These are phyloP conservation scores for Periconia sp. DNA, from an alignment of 2,329 filamentous ascomycete species.

Conservation along the genomic window DNA sequence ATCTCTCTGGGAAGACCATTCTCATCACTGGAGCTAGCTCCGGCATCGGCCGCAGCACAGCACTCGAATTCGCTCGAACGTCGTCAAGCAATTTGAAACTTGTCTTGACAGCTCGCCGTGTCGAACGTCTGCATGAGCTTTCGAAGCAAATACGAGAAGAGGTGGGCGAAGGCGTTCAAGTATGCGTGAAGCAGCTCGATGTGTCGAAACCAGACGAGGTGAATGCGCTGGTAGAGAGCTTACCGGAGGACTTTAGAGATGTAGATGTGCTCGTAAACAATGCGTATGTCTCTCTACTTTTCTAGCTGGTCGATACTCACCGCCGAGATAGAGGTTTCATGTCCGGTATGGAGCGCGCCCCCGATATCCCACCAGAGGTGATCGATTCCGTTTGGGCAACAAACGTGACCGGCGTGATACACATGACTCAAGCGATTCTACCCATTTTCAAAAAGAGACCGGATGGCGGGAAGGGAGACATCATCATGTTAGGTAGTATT, in stretches of 20 bases:
- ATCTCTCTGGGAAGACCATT: constrained; percentile 88
- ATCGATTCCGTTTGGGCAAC: constrained; percentile 84
- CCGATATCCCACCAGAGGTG: constrained; percentile 79
- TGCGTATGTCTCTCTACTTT: constrained; percentile 66
- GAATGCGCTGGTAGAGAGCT: constrained; percentile 68
- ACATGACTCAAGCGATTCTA: constrained; percentile 90
- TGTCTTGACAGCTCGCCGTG: constrained; percentile 80
- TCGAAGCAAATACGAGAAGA: constrained; percentile 76
- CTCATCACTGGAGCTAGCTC: constrained; percentile 90
- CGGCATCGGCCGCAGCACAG: constrained; percentile 81
- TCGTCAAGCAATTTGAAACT: constrained; percentile 77
- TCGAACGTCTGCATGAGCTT: constrained; percentile 76
- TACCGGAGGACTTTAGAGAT: constrained; percentile 80
- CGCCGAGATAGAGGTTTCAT: constrained; percentile 71
- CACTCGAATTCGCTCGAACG: constrained; percentile 88
- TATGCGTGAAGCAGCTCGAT: constrained; percentile 82
- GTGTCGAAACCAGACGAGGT: constrained; percentile 79
- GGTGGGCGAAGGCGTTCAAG: constrained; percentile 65
- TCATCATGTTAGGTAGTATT: constrained; percentile 92
- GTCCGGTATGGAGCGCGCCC: constrained; percentile 81
- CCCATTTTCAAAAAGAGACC: constrained; percentile 73
- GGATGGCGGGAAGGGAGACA: constrained; percentile 80
- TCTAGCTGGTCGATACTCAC: neutral
- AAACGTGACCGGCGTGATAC: constrained; percentile 90
- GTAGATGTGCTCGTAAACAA: constrained; percentile 93